These are phyloP conservation scores for Russula griseocarnosa DNA, from an alignment of 768 basidiomycete species.

Conservation along the genomic window DNA sequence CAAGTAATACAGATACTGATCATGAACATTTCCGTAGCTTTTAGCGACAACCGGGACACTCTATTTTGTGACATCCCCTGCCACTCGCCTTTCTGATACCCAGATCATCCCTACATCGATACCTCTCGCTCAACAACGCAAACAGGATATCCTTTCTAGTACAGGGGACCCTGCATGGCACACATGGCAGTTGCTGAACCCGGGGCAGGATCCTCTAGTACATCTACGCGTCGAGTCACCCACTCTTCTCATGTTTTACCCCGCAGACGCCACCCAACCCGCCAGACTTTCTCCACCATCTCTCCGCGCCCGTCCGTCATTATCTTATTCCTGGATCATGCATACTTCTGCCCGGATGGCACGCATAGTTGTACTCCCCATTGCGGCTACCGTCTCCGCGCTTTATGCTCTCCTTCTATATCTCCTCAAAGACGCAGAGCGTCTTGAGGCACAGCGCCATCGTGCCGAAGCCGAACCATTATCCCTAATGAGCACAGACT, in stretches of 20 bases:
- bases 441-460: constrained; percentile 80
- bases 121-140: constrained; percentile 20
- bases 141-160: constrained; percentile 23
- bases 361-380: constrained; percentile 83
- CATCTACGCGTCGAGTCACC: constrained; percentile 82
- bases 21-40: constrained; percentile 46
- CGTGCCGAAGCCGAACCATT: constrained; percentile 45
- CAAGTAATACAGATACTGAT: constrained; percentile 2
- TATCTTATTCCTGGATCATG: constrained; percentile 44
- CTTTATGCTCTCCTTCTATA: constrained; percentile 80
- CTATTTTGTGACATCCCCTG: constrained; percentile 65
- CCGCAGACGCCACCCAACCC: constrained; percentile 34
- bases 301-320: constrained; percentile 20
- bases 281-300: not conserved
- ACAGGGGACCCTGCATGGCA: constrained; percentile 50
- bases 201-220: constrained; percentile 56
- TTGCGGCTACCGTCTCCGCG: constrained; percentile 65
- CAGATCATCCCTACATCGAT: constrained; percentile 17
- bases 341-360: constrained; percentile 66
- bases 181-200: constrained; percentile 78
- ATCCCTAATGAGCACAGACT: constrained; percentile 33
- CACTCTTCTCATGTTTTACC: constrained; percentile 63
- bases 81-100: constrained; percentile 32
- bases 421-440: constrained; percentile 85
- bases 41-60: constrained; percentile 71